These are phyloP conservation scores for Aegilops speltoides DNA, from an alignment of 176 grass and related monocot genomes.

Conservation along the genomic window DNA sequence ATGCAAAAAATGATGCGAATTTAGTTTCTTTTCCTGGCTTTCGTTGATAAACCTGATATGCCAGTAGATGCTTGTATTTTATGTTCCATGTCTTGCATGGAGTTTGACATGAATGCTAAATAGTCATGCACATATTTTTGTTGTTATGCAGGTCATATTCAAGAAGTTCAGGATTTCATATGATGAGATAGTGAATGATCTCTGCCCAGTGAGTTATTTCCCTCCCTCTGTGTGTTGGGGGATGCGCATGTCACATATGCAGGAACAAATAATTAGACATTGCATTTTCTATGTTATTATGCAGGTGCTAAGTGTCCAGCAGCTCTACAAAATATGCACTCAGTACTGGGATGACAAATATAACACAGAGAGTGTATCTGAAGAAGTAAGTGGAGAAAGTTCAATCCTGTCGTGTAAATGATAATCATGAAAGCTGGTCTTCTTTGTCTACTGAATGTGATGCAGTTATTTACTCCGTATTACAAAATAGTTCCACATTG, in stretches of 20 bases:
- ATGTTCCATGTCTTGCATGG: background rate
- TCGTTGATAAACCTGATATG: slow-evolving; percentile 1
- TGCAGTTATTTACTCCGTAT: background rate
- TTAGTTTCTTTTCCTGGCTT: slow-evolving; percentile 1
- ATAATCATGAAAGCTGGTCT: background rate
- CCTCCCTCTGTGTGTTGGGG: background rate
- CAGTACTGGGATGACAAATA: slow-evolving; percentile 99
- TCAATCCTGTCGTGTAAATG: background rate
- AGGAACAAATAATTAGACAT: background rate
- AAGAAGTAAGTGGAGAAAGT: slow-evolving; percentile 52
- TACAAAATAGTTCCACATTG: background rate
- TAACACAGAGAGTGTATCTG: slow-evolving; percentile 83
- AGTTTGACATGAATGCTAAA: slow-evolving; percentile 31
- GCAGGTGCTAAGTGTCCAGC: slow-evolving; percentile 82
- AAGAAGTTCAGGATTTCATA: slow-evolving; percentile 96
- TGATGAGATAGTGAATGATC: slow-evolving; percentile 76
- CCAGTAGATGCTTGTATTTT: slow-evolving; percentile 21
- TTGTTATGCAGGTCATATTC: slow-evolving; percentile 73
- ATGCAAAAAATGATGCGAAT: background rate
- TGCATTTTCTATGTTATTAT: slow-evolving; percentile 32
- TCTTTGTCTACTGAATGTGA: background rate
- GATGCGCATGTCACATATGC: background rate
- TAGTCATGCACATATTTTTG: slow-evolving; percentile 33
- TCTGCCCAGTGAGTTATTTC: slow-evolving; percentile 66
- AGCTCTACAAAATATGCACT: slow-evolving; percentile 94